Base-by-base conservation (phyloP, 257 asterid species). In the Solanum verrucosum region DNA sequence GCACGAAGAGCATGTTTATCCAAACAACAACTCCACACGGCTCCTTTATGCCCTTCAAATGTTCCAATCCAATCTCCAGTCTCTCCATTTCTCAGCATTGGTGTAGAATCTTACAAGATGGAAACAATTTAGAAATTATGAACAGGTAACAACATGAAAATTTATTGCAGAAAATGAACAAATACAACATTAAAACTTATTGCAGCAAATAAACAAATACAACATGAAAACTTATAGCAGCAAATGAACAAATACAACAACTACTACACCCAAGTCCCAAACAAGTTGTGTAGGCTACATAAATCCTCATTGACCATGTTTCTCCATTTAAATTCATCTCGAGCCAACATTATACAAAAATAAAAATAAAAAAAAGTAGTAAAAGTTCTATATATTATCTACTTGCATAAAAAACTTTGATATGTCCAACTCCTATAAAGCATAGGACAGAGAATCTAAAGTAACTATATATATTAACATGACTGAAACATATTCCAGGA, bases 41-140 rank as follows among this genome's bases (percentile, higher is more conserved):
- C 99, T 87, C 99, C 99, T 88, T 97, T 97, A 92, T 97, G 99
- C 88, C 99, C 99, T 91, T 93, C 95, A 90, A 96, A 97, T 88
- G 99, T 97, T 89, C 99, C 99, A 91, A 97, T 92, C 99, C 99
- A 97, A 84, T 97, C 99, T 31, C 99, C 99, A 7, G 99, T 96
- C 93, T 95, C 99, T 68, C 99, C 99, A 88, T 97, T 97, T 93
- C 99, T 92, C 92, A 97, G 87, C 99, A 97, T 95, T 8, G 99
- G 99, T 20, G 96, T 93, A 5, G 99, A 95, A 90, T 97, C 99
- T 73, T 97, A 88, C 73, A 88, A 59, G 59, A 78, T 67, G 74
- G 56, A 88, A 81, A 81, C 25, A 81, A 15, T 46, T 81, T 3
- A 46, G 42, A 2, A 46, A 33, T 31, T 82, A 49, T n/a, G 52